Conservation (phyloP, 1,284 basidiomycete genomes). For the Xerocomus tenax region DNA sequence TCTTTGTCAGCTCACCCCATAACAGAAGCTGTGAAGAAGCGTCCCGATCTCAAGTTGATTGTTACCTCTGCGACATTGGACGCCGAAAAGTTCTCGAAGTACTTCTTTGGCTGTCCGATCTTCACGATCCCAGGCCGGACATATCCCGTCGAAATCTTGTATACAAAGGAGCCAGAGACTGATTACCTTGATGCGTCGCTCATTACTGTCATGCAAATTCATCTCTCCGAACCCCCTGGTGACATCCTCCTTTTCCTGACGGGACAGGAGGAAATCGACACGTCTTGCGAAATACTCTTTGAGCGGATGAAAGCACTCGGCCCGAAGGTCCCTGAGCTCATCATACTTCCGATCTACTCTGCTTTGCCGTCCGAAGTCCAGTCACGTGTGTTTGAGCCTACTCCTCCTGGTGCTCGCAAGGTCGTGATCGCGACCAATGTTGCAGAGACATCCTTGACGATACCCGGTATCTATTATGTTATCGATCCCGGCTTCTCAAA, state of each 20-base stretch:
- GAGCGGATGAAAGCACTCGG: slow-evolving; percentile 98
- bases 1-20: slow-evolving; percentile 17
- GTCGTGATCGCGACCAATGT: slow-evolving; percentile 98
- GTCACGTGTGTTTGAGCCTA: slow-evolving; percentile 93
- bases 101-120: slow-evolving; percentile 97
- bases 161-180: slow-evolving; percentile 97
- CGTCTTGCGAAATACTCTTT: slow-evolving; percentile 90
- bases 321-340: slow-evolving; percentile 91
- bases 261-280: slow-evolving; percentile 98
- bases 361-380: slow-evolving; percentile 97
- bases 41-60: slow-evolving; percentile 93
- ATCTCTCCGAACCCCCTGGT: slow-evolving; percentile 93
- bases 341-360: slow-evolving; percentile 96
- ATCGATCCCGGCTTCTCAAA: slow-evolving; percentile 98
- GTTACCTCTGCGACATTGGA: slow-evolving; percentile 99
- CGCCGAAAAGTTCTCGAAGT: slow-evolving; percentile 97
- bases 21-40: slow-evolving; percentile 84
- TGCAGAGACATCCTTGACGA: slow-evolving; percentile 96
- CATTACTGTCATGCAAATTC: slow-evolving; percentile 99
- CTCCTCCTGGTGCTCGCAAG: slow-evolving; percentile 92
- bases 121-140: slow-evolving; percentile 99
- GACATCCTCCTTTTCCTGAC: slow-evolving; percentile 96
- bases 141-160: slow-evolving; percentile 95
- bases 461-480: slow-evolving; percentile 98
- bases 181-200: slow-evolving; percentile 97